These are phyloP conservation scores for Aspergillus felis DNA, from an alignment of 2,329 filamentous ascomycete genomes.

Conservation along the genomic window DNA sequence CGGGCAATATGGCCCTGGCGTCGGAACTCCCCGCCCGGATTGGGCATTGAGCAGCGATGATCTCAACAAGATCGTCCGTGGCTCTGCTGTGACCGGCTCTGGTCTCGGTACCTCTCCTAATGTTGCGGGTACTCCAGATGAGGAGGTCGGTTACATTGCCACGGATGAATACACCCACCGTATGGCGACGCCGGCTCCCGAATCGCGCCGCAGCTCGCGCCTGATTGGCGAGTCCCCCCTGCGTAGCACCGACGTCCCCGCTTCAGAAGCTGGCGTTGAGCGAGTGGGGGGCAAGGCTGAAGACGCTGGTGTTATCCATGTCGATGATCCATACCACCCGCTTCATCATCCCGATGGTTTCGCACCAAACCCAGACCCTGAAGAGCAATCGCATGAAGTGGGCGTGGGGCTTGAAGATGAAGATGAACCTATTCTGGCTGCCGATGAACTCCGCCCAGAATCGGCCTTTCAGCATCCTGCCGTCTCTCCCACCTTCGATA, in stretches of 20 bases:
- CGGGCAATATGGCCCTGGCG: constrained; percentile 57
- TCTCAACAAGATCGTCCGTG: constrained; percentile 81
- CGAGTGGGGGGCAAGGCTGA: constrained; percentile 11
- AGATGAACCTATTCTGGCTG: constrained; percentile 76
- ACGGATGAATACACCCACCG: constrained; percentile 79
- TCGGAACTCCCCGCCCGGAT: constrained; percentile 60
- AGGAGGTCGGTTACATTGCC: constrained; percentile 85
- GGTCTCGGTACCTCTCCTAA: constrained; percentile 57
- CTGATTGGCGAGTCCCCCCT: constrained; percentile 49
- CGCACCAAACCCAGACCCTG: constrained; percentile 45
- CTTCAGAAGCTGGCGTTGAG: constrained; percentile 32
- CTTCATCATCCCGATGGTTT: constrained; percentile 47
- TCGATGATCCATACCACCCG: constrained; percentile 60
- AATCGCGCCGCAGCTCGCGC: constrained; percentile 41
- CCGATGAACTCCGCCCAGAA: constrained; percentile 74
- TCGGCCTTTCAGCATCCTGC: constrained; percentile 72
- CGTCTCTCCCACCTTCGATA: constrained; percentile 68
- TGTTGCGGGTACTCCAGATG: constrained; percentile 72
- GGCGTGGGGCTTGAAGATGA: constrained; percentile 55
- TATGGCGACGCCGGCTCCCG: constrained; percentile 61
- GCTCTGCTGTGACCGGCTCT: constrained; percentile 54
- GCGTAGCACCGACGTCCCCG: constrained; percentile 48
- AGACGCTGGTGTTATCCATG: constrained; percentile 60
- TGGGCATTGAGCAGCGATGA: constrained; percentile 87
- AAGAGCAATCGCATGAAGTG: constrained; percentile 44